Percentiles rank a stretch among this genome's conserved stretches.
Evolutionary conservation across 371 early-diverging fungal species (phyloP).

Genomic region (Mortierella sp.): DNA sequence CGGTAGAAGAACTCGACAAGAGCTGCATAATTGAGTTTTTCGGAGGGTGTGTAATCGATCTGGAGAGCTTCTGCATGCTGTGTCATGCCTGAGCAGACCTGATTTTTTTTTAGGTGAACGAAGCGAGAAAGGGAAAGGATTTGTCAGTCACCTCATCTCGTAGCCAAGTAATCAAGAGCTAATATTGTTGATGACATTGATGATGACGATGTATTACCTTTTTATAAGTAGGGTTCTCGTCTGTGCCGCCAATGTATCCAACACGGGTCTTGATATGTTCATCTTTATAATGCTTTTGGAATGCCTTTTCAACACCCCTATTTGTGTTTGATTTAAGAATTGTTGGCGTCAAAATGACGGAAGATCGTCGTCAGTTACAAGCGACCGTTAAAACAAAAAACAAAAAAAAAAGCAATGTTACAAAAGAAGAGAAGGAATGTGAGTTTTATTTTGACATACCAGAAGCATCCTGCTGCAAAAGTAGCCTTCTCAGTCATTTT

Average conservation of each 20-base stretch:
- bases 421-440: no score
- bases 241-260: slow-evolving; percentile 87
- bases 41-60: slow-evolving; percentile 78
- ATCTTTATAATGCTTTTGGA: slow-evolving; percentile 70
- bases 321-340: background rate
- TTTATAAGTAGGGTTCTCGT: slow-evolving; percentile 68
- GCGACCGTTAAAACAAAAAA: no score
- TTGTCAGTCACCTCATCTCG: no score
- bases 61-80: slow-evolving; percentile 91
- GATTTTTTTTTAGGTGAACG: background rate
- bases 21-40: slow-evolving; percentile 70
- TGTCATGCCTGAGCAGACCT: slow-evolving; percentile 77
- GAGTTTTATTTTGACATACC: slow-evolving; percentile 33
- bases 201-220: slow-evolving; percentile 57
- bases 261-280: slow-evolving; percentile 76
- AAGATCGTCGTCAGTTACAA: no score
- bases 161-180: no score
- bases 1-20: slow-evolving; percentile 89
- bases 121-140: no score
- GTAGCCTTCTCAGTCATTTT: slow-evolving; percentile 52
- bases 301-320: slow-evolving; percentile 92
- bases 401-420: no score
- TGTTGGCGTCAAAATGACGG: no score
- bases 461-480: slow-evolving; percentile 62
- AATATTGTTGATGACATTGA: background rate